Evolutionary conservation across 148 eudicot species (phyloP).

Genomic region (Fallopia convolvulus): DNA sequence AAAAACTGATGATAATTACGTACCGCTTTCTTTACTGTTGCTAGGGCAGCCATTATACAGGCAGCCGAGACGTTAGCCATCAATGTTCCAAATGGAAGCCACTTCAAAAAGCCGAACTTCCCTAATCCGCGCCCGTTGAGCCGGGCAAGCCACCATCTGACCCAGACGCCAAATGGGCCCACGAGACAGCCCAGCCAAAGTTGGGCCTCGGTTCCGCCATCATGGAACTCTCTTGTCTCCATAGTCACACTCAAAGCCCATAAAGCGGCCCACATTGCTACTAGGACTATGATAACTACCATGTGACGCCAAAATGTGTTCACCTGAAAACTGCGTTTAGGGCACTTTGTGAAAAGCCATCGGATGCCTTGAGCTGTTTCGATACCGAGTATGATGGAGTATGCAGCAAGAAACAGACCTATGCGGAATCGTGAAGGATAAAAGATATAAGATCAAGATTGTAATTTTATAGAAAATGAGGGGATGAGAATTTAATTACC

Average conservation of each 20-base stretch:
- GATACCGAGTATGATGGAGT: constrained; percentile 55
- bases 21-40: constrained; percentile 59
- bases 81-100: constrained; percentile 90
- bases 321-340: constrained; percentile 12
- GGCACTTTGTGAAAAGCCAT: constrained; percentile 21
- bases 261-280: constrained; percentile 33
- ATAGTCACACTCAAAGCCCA: constrained; percentile 46
- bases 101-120: constrained; percentile 33
- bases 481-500: constrained; percentile 30
- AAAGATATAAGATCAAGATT: background rate
- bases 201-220: constrained; percentile 49
- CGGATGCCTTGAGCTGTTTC: constrained; percentile 55
- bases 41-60: constrained; percentile 87
- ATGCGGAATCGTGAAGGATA: background rate
- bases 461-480: background rate
- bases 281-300: constrained; percentile 24
- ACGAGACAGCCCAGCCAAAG: constrained; percentile 79
- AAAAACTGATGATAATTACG: background rate
- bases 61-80: constrained; percentile 80
- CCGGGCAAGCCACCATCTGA: constrained; percentile 83
- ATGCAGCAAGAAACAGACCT: background rate
- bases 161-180: constrained; percentile 83
- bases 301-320: constrained; percentile 21
- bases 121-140: constrained; percentile 80
- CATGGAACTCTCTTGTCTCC: constrained; percentile 39